Evolutionary conservation across 768 basidiomycete genomes (phyloP).

Genomic region (Xerocomellus dryophilus): DNA sequence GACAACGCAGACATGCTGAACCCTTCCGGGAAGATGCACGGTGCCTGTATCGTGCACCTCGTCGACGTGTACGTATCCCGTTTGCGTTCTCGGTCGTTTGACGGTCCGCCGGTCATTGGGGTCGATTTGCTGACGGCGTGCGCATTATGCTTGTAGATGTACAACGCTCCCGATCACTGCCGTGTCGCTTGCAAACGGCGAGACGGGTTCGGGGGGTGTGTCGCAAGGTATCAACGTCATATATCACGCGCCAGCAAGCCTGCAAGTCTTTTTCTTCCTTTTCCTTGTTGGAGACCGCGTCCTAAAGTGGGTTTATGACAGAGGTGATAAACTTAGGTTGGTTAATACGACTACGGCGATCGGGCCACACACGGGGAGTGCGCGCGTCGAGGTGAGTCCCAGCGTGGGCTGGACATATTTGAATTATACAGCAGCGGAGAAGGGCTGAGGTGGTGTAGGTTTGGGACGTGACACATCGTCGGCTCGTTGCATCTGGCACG

Average conservation of each 20-base stretch:
- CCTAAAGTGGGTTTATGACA: constrained; percentile 12
- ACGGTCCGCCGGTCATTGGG: not conserved
- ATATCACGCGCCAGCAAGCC: constrained; percentile 42
- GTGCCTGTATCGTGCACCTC: constrained; percentile 42
- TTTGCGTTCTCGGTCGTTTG: not conserved
- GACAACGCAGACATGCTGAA: constrained; percentile 44
- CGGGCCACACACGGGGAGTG: constrained; percentile 30
- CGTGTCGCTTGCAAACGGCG: constrained; percentile 34
- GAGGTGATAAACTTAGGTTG: constrained; percentile 44
- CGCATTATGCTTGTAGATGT: constrained; percentile 32
- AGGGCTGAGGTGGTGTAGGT: constrained; percentile 29
- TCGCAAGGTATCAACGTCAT: constrained; percentile 45
- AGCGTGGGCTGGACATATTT: not conserved
- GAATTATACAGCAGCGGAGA: too few species aligned
- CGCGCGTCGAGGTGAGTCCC: constrained; percentile 40
- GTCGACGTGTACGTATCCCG: constrained; percentile 43
- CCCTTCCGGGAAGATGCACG: constrained; percentile 34
- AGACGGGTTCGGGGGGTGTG: constrained; percentile 32
- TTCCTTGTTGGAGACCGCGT: not conserved
- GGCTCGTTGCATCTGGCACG: constrained; percentile 42
- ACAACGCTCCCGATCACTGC: constrained; percentile 39
- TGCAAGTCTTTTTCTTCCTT: constrained; percentile 28
- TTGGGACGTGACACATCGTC: constrained; percentile 38
- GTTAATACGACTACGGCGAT: constrained; percentile 37
- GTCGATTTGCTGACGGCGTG: not conserved